Base-by-base conservation (phyloP, 192 early-diverging fungal genomes). In the Coemansia sp. region DNA sequence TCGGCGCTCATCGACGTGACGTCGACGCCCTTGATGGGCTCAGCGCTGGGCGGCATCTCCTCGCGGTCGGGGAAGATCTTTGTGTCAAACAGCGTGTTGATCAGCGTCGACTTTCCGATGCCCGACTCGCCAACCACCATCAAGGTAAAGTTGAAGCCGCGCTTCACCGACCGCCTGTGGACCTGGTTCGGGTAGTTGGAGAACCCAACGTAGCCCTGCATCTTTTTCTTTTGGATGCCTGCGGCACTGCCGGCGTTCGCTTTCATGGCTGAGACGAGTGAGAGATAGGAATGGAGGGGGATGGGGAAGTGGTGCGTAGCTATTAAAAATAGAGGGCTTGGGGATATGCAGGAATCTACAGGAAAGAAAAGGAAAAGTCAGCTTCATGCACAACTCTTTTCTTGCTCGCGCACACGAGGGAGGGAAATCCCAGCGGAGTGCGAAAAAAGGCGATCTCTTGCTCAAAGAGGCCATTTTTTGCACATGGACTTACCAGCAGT, bases 121-220 rank as follows among this genome's bases (percentile, higher is more conserved):
- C 97, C 97, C 38, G 94, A 91, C 67, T 94, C 92, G 41, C 95
- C 95, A 33, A 97, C 96, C 18, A 96, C 90, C 95, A 98, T 97
- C 77, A 93, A 60, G 54, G 93, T 97, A 72, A 98, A 97, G 58
- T 89, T 85, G 81, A 98, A 98, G 8, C 94, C 94, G 43, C 90
- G 87, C 82, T 98, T 95, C 26, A 96, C 84, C 6, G 92, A 91
- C 82, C 94, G 93, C 65, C 88, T 84, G 68, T 97, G 91, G 54
- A 96, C 91, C 77, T 98, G 96, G 67, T 91, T 87, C n/a, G 93
- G 92, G 68, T 95, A 83, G 77, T 90, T 93, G 69, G 93, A 92
- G 76, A 98, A 97, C 34, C 95, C 96, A 70, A 98, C 93, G 68
- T 92, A 93, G 11, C 88, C 87, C 44, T 88, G 87, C 68, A 93